A percentile compares a stretch with the other conserved stretches of the same genome.
Evolutionary conservation across 441 rosid species (phyloP).

Genomic region (Syzygium malaccense): DNA sequence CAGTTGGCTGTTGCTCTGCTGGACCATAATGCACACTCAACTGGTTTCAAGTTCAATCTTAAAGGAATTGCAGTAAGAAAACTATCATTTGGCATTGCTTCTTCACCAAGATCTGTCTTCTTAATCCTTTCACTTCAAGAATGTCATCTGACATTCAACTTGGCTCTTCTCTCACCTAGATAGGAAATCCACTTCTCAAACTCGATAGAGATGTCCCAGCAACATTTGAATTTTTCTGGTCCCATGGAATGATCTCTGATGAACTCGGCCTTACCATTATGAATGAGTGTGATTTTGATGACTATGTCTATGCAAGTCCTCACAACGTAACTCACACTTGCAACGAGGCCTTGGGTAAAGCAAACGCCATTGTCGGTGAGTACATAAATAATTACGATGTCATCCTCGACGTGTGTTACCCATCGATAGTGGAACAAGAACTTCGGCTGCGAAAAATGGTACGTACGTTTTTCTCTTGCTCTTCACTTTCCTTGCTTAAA

Average conservation of each 20-base stretch:
- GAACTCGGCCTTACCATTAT: conserved; percentile 63
- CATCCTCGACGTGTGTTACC: conserved; percentile 67
- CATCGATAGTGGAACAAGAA: conserved; percentile 74
- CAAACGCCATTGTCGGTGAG: conserved; percentile 34
- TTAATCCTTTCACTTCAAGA: not conserved
- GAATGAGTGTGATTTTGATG: conserved; percentile 70
- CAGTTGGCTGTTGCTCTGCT: conserved; percentile 54
- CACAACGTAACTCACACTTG: conserved; percentile 46
- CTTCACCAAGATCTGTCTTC: not conserved
- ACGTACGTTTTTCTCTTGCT: not conserved
- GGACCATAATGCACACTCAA: conserved; percentile 46
- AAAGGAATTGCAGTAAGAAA: conserved; percentile 86
- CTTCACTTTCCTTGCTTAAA: not conserved
- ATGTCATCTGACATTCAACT: not conserved
- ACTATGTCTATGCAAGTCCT: conserved; percentile 44
- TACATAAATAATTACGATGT: conserved; percentile 63
- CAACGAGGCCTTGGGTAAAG: conserved; percentile 36
- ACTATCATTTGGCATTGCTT: not conserved
- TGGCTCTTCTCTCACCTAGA: conserved; percentile 25
- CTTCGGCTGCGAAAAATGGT: conserved; percentile 63
- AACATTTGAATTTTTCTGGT: conserved; percentile 74
- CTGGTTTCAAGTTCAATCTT: conserved; percentile 68
- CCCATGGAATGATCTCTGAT: conserved; percentile 89
- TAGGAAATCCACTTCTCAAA: conserved; percentile 80
- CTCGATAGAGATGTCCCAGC: conserved; percentile 59